phyloP scores from a whole-genome alignment of 176 grass and related monocot genomes.

The Echinochloa phyllopogon region DNA sequence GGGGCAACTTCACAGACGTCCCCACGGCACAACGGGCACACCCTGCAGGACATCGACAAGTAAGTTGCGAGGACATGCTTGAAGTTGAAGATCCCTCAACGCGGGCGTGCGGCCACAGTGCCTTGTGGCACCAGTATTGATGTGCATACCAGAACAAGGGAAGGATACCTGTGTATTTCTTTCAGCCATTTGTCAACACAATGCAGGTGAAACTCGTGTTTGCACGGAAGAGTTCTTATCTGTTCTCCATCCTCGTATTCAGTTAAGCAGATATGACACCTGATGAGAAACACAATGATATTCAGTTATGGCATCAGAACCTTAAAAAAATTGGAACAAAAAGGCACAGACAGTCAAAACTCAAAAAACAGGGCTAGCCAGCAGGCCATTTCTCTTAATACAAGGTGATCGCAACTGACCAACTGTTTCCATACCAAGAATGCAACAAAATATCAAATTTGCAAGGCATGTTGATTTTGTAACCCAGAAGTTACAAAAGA shows the following conservation, averaged over 20 bases:
- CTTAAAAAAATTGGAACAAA: not conserved
- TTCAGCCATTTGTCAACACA: conserved; percentile 99
- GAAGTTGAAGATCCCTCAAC: not conserved
- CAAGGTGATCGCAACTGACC: not conserved
- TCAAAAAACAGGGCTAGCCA: not conserved
- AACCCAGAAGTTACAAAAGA: not conserved
- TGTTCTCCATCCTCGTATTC: conserved; percentile 92
- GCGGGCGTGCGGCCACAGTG: not conserved
- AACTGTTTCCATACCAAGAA: not conserved
- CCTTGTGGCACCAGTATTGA: not conserved
- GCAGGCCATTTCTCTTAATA: not conserved
- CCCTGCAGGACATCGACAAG: conserved; percentile 44
- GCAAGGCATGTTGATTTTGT: not conserved
- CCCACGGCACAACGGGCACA: conserved; percentile 84
- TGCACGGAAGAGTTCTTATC: conserved; percentile 88
- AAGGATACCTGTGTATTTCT: conserved; percentile 79
- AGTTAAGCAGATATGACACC: conserved; percentile 92
- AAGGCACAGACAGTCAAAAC: not conserved
- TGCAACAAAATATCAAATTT: not conserved
- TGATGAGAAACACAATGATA: conserved; percentile 33
- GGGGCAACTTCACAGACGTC: conserved; percentile 67
- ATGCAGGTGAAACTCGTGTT: conserved; percentile 83
- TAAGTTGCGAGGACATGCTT: not conserved
- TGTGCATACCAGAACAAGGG: not conserved
- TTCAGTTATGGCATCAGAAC: not conserved